Evolutionary conservation across 1,284 basidiomycete genomes (phyloP).

Genomic region (Wallemia hederae): DNA sequence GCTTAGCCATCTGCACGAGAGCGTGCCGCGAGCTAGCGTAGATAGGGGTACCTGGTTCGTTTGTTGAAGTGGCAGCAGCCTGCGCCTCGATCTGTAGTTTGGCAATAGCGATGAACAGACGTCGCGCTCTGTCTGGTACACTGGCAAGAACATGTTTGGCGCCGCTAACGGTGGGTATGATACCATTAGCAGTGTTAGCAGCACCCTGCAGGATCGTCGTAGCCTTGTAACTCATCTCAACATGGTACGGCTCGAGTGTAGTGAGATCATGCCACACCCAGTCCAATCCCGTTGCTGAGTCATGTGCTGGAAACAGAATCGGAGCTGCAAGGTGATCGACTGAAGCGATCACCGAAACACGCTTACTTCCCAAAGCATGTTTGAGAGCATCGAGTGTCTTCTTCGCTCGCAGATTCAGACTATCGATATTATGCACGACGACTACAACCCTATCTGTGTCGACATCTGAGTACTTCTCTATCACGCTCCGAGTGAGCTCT

Average conservation of each 20-base stretch:
- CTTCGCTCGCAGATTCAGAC: slow-evolving; percentile 32
- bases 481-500: not conserved
- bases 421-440: slow-evolving; percentile 61
- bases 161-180: slow-evolving; percentile 11
- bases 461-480: not conserved
- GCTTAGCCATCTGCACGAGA: slow-evolving; percentile 16
- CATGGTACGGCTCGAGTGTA: slow-evolving; percentile 48
- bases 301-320: slow-evolving; percentile 25
- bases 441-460: slow-evolving; percentile 28
- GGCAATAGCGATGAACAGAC: slow-evolving; percentile 39
- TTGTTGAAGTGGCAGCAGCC: slow-evolving; percentile 10
- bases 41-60: slow-evolving; percentile 9
- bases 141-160: slow-evolving; percentile 53
- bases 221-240: slow-evolving; percentile 28
- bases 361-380: slow-evolving; percentile 30
- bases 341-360: slow-evolving; percentile 49
- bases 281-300: slow-evolving; percentile 27
- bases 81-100: slow-evolving; percentile 29
- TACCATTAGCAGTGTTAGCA: not conserved
- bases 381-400: slow-evolving; percentile 26
- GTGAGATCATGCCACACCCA: slow-evolving; percentile 72
- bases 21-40: slow-evolving; percentile 16
- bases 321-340: slow-evolving; percentile 58
- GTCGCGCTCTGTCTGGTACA: slow-evolving; percentile 58
- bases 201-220: slow-evolving; percentile 17